Evolutionary conservation across 805 yeast genomes (phyloP).

Genomic region (Candida vartiovaarae): DNA sequence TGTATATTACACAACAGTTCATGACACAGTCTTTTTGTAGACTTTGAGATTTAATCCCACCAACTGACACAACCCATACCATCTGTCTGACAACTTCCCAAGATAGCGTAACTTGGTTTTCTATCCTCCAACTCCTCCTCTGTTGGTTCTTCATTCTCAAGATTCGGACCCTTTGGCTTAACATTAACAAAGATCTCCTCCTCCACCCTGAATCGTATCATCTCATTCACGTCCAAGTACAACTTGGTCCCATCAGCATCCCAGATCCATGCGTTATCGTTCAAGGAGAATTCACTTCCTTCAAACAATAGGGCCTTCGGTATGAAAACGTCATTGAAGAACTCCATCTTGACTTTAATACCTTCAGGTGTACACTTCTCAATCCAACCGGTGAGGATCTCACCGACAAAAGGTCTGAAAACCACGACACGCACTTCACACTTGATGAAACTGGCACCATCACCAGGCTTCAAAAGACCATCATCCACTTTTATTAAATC

Average conservation of each 20-base stretch:
- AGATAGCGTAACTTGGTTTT: conserved; percentile 74
- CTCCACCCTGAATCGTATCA: conserved; percentile 85
- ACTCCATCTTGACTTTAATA: conserved; percentile 71
- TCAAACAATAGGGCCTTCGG: conserved; percentile 82
- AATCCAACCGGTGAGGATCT: conserved; percentile 87
- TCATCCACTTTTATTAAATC: conserved; percentile 79
- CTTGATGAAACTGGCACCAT: conserved; percentile 79
- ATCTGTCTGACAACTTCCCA: conserved; percentile 89
- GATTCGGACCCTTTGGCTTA: conserved; percentile 65
- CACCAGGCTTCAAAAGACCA: conserved; percentile 89
- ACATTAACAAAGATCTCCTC: conserved; percentile 79
- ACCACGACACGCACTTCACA: conserved; percentile 69
- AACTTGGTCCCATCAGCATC: conserved; percentile 63
- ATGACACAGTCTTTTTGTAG: background rate
- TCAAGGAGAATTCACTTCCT: conserved; percentile 53
- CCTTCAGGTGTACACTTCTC: conserved; percentile 85
- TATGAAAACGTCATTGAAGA: conserved; percentile 87
- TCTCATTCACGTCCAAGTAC: conserved; percentile 85
- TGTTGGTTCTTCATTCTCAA: conserved; percentile 21
- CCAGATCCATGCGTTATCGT: conserved; percentile 97
- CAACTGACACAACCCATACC: conserved; percentile 96
- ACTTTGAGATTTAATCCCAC: conserved; percentile 62
- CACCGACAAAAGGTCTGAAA: conserved; percentile 94
- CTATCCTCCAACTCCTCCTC: conserved; percentile 28
- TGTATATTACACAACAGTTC: background rate